Conservation (phyloP, 225 moss, liverwort and hornwort genomes). For the Anthoceros angustus region DNA sequence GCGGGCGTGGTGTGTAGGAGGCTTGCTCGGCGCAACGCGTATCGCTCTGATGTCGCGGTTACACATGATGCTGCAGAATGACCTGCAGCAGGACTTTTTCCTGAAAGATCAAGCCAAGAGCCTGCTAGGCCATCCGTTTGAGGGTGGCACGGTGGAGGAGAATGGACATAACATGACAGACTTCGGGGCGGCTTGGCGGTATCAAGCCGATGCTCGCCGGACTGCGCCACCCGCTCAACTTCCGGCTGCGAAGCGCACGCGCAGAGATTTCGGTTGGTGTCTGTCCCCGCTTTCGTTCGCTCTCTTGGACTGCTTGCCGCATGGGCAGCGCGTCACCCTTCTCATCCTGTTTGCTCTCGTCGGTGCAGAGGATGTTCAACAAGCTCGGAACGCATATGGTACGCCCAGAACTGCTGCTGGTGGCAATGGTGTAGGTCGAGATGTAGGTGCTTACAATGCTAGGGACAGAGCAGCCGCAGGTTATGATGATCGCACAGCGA, state of each 20-base stretch:
- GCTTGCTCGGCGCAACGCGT: neutral
- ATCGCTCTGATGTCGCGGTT: slow-evolving; percentile 3
- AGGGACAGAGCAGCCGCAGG: slow-evolving; percentile 41
- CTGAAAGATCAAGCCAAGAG: slow-evolving; percentile 2
- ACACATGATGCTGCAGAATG: slow-evolving; percentile 2
- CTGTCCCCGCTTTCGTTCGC: neutral
- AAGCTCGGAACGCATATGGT: slow-evolving; percentile 70
- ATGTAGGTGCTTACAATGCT: slow-evolving; percentile 63
- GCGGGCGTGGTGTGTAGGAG: neutral
- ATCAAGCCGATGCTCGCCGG: slow-evolving; percentile 31
- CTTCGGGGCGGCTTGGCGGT: slow-evolving; percentile 61
- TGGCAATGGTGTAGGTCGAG: slow-evolving; percentile 56
- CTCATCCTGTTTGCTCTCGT: neutral
- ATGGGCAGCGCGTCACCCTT: too few species aligned
- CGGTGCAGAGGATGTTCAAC: slow-evolving; percentile 74
- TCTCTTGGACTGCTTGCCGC: neutral
- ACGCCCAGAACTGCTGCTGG: slow-evolving; percentile 48
- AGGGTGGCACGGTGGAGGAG: slow-evolving; percentile 5
- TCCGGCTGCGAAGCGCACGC: slow-evolving; percentile 81
- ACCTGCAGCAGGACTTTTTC: slow-evolving; percentile 1
- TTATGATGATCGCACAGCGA: slow-evolving; percentile 65
- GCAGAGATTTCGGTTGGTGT: slow-evolving; percentile 89
- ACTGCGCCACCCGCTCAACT: slow-evolving; percentile 76
- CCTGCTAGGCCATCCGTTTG: slow-evolving; percentile 3
- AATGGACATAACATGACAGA: slow-evolving; percentile 37